These are phyloP conservation scores for Tetrapisispora arboricola DNA, from an alignment of 805 yeast species.

Conservation along the genomic window DNA sequence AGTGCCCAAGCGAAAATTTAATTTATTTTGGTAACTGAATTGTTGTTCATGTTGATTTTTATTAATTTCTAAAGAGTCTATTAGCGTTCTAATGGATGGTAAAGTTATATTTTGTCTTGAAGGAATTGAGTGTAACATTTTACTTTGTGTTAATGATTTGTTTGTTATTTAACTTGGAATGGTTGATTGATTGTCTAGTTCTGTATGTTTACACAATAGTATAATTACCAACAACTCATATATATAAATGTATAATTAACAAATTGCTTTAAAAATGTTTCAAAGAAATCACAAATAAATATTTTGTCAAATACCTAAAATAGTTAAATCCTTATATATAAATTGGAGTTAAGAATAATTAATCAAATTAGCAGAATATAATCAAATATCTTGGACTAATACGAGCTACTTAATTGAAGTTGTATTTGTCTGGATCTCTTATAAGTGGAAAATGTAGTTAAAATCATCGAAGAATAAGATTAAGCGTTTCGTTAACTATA, in stretches of 20 bases:
- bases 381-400: background rate
- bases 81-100: slow-evolving; percentile 2
- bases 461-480: no score
- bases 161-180: no score
- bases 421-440: no score
- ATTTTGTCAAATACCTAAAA: background rate
- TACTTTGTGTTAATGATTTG: no score
- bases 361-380: background rate
- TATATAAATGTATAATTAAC: no score
- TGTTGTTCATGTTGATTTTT: background rate
- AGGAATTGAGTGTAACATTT: background rate
- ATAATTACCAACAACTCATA: no score
- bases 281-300: no score
- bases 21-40: background rate
- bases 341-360: background rate
- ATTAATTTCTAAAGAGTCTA: background rate
- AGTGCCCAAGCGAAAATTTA: background rate
- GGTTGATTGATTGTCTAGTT: no score
- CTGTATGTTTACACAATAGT: no score
- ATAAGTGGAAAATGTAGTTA: background rate
- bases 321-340: background rate
- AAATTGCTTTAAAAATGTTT: no score
- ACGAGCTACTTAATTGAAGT: no score
- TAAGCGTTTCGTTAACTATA: no score
- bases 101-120: background rate